phyloP scores from a whole-genome alignment of 2,329 filamentous ascomycete species.

The Fusarium oligoseptatum region DNA sequence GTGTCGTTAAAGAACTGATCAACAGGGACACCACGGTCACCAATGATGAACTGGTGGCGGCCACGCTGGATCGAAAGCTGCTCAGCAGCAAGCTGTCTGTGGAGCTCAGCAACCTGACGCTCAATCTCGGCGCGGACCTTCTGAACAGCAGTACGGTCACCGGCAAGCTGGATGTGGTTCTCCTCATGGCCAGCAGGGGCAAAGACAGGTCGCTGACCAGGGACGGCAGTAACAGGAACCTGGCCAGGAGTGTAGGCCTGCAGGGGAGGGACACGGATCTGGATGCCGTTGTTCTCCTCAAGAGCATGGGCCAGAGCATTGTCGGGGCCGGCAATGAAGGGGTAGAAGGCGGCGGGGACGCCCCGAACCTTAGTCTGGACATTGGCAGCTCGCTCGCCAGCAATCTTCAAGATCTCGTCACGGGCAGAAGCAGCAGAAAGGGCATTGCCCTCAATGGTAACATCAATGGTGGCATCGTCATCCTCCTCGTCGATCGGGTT shows the following conservation, averaged over 20 bases:
- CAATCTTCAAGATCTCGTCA: conserved; percentile 87
- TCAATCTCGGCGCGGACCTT: conserved; percentile 86
- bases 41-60: conserved; percentile 95
- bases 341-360: conserved; percentile 93
- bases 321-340: conserved; percentile 88
- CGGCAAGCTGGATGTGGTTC: conserved; percentile 85
- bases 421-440: conserved; percentile 87
- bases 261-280: conserved; percentile 86
- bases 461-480: conserved; percentile 86
- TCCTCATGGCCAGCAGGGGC: conserved; percentile 74
- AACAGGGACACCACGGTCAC: conserved; percentile 81
- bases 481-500: conserved; percentile 73
- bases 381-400: conserved; percentile 85
- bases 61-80: conserved; percentile 87
- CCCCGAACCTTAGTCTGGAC: conserved; percentile 85
- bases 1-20: conserved; percentile 92
- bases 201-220: conserved; percentile 78
- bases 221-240: conserved; percentile 71
- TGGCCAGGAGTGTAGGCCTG: conserved; percentile 80
- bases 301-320: conserved; percentile 76
- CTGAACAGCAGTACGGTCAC: conserved; percentile 86
- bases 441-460: conserved; percentile 91
- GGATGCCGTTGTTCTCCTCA: conserved; percentile 82
- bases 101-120: conserved; percentile 80
- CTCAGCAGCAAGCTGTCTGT: conserved; percentile 80